Evolutionary conservation across 805 yeast genomes (phyloP), one percentile per base, ranked within the genome.

Genomic region (Blastobotrys chiropterorum): DNA sequence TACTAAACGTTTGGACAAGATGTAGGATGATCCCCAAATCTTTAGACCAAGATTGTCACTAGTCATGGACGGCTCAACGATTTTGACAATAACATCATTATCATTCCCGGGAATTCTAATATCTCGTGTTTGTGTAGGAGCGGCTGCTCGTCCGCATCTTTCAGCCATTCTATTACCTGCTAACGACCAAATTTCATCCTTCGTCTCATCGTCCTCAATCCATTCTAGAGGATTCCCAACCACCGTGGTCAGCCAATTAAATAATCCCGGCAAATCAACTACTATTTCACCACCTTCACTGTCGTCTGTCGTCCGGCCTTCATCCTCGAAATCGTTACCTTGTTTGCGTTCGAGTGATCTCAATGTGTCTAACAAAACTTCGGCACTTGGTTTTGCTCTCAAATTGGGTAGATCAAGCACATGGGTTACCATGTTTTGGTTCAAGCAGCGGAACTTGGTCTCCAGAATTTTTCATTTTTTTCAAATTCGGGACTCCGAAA

Each of bases 21-120:
- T 75, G 21, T 86, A 69, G 0, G 97, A 81, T 0, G 97, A 86
- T 0, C 98, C 99, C 99, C 99, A 92, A 0, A 99, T 92, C 56
- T 92, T 89, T 65, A 89, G 74, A 0, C 99, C 99, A 19, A 94
- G 70, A 55, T 85, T 86, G 67, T 94, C 99, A 39, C 81, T 79
- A 0, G 97, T 87, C 54, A 92, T 70, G 0, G 95, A 81, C 0
- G 98, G 98, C 62, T 92, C 99, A 53, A 75, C 74, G 26, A 92
- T 67, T 20, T 56, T 55, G 2, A 78, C 34, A 68, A 44, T 21
- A 2, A 19, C 20, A 2, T 30, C 51, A 42, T 40, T 8, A 17
- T 22, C 51, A 42, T 6, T 40, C 13, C 54, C 53, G 38, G 59
- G 55, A 2, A 68, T 65, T 1, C 60, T 0, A 58, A 59, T 0